A percentile compares a stretch with the other conserved stretches of the same genome.
Evolutionary conservation across 169 alveolate genomes (phyloP).

Genomic region (Cyclospora cayetanensis): DNA sequence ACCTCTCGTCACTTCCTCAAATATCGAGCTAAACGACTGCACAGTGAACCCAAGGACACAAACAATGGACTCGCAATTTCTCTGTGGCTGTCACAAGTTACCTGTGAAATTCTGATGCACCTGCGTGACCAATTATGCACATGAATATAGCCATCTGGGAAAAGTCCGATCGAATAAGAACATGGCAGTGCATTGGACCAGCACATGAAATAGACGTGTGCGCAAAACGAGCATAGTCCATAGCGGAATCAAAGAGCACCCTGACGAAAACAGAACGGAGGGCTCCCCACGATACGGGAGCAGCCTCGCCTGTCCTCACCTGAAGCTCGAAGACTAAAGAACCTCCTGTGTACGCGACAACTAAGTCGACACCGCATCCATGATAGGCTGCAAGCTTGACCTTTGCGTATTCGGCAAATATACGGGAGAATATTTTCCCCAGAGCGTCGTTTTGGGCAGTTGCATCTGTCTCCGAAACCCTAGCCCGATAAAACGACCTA

Average conservation of each 20-base stretch:
- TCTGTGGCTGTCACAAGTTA: too few relatives aligned
- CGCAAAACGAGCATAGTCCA: too few relatives aligned
- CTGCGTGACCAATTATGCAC: too few relatives aligned
- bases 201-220: not conserved
- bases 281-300: not conserved
- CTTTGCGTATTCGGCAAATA: constrained; percentile 36
- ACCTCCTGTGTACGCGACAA: constrained; percentile 62
- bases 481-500: not conserved
- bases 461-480: constrained; percentile 18
- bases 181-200: too few relatives aligned
- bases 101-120: too few relatives aligned
- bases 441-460: not conserved
- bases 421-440: constrained; percentile 46
- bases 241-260: not conserved
- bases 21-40: constrained; percentile 41
- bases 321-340: constrained; percentile 65
- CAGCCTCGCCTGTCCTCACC: not conserved
- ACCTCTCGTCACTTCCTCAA: constrained; percentile 3
- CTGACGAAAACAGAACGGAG: not conserved
- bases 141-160: too few relatives aligned
- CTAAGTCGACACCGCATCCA: constrained; percentile 72
- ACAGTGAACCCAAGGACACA: too few relatives aligned
- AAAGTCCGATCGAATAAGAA: too few relatives aligned
- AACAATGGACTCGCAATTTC: too few relatives aligned
- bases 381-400: not conserved